Conservation (phyloP, 2,329 filamentous ascomycete genomes). For the Fusarium odoratissimum region DNA sequence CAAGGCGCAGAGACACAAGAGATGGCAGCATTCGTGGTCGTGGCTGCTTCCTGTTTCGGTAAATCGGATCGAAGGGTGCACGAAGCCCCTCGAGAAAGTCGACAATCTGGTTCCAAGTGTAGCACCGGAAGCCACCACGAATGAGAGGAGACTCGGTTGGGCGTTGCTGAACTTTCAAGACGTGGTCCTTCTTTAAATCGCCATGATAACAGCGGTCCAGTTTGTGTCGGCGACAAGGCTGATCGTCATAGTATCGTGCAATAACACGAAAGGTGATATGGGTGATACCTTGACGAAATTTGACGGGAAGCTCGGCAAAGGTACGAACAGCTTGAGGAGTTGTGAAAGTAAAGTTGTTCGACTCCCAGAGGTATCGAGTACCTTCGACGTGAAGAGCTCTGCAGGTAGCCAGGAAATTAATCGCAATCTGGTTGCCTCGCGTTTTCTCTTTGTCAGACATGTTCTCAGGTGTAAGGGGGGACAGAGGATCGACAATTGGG, state of each 20-base stretch:
- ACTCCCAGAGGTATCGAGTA: constrained; percentile 61
- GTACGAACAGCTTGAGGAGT: constrained; percentile 61
- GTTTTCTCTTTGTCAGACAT: constrained; percentile 57
- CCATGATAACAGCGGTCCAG: constrained; percentile 57
- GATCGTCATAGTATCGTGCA: constrained; percentile 67
- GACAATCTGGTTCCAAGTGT: constrained; percentile 64
- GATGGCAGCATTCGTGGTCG: constrained; percentile 60
- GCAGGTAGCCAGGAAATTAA: constrained; percentile 65
- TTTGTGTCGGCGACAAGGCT: constrained; percentile 54
- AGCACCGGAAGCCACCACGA: constrained; percentile 65
- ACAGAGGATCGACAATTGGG: constrained; percentile 67
- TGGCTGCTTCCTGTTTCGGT: constrained; percentile 49
- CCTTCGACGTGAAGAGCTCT: constrained; percentile 63
- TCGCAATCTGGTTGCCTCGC: constrained; percentile 62
- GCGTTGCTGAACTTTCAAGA: constrained; percentile 56
- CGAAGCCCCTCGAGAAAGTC: constrained; percentile 64
- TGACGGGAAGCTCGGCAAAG: constrained; percentile 59
- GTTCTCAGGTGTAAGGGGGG: constrained; percentile 55
- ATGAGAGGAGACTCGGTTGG: constrained; percentile 59
- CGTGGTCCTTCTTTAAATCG: constrained; percentile 55
- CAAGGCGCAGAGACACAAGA: constrained; percentile 61
- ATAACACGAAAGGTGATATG: constrained; percentile 64
- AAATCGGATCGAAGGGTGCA: constrained; percentile 60
- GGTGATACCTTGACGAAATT: constrained; percentile 57
- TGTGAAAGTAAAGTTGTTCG: constrained; percentile 67